phyloP scores from a whole-genome alignment of 805 yeast genomes.

The Wickerhamiella dianesei region DNA sequence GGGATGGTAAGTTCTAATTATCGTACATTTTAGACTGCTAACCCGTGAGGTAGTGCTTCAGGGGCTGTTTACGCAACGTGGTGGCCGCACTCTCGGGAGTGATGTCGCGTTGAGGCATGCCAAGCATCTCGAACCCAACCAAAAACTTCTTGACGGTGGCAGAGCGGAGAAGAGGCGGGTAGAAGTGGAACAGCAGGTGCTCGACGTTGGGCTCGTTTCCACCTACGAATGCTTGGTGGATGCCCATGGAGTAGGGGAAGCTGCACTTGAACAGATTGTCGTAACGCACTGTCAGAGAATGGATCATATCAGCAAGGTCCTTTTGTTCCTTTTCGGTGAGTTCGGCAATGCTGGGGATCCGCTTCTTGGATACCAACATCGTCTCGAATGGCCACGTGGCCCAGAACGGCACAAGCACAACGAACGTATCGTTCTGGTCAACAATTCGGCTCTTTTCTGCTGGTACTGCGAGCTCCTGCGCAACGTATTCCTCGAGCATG shows the following conservation, averaged over 20 bases:
- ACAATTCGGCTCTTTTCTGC: slow-evolving; percentile 32
- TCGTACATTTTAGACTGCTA: slow-evolving; percentile 7
- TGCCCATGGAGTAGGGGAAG: slow-evolving; percentile 73
- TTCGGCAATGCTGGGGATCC: slow-evolving; percentile 34
- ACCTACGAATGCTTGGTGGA: slow-evolving; percentile 52
- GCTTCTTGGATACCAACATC: slow-evolving; percentile 43
- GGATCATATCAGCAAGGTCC: slow-evolving; percentile 45
- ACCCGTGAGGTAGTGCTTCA: slow-evolving; percentile 9
- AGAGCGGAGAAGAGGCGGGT: slow-evolving; percentile 61
- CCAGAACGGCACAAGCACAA: slow-evolving; percentile 69
- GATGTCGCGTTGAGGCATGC: slow-evolving; percentile 50
- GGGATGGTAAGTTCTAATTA: too few relatives aligned
- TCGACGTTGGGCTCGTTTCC: slow-evolving; percentile 30
- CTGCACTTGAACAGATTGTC: slow-evolving; percentile 57
- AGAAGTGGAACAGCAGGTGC: slow-evolving; percentile 63
- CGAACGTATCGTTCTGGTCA: slow-evolving; percentile 44
- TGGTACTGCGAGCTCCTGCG: slow-evolving; percentile 32
- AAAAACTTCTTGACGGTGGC: slow-evolving; percentile 65
- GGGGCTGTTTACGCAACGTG: slow-evolving; percentile 28
- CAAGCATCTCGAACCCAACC: slow-evolving; percentile 55
- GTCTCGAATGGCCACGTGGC: slow-evolving; percentile 76
- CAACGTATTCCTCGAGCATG: slow-evolving; percentile 49
- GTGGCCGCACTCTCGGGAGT: slow-evolving; percentile 57
- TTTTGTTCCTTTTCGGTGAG: slow-evolving; percentile 30
- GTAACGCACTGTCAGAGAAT: slow-evolving; percentile 45